These are phyloP conservation scores for Sporothrix protearum DNA, from an alignment of 2,329 filamentous ascomycete genomes.

Conservation along the genomic window DNA sequence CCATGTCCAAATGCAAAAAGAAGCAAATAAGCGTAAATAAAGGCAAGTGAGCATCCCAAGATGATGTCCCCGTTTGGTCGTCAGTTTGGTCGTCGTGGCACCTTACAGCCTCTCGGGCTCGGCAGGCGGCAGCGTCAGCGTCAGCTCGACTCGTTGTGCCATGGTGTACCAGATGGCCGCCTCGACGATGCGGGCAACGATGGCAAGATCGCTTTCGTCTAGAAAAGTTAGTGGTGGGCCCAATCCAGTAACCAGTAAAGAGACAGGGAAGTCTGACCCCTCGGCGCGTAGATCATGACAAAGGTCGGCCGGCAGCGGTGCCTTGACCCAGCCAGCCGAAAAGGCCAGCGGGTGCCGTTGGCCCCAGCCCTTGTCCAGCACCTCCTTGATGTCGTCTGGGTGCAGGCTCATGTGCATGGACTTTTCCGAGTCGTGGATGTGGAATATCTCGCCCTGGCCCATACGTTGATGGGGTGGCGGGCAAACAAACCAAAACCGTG, in stretches of 20 bases:
- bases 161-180: constrained; percentile 68
- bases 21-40: no score
- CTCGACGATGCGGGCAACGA: constrained; percentile 65
- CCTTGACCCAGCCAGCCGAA: constrained; percentile 57
- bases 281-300: constrained; percentile 77
- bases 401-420: constrained; percentile 78
- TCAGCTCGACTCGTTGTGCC: constrained; percentile 42
- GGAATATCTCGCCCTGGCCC: constrained; percentile 75
- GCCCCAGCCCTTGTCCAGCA: constrained; percentile 75
- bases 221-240: neutral
- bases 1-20: neutral
- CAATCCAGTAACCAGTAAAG: neutral
- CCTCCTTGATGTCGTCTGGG: constrained; percentile 68
- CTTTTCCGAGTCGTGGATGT: constrained; percentile 73
- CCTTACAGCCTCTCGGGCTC: neutral
- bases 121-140: constrained; percentile 19
- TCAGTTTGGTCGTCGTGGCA: no score
- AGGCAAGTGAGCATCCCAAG: no score
- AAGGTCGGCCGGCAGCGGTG: constrained; percentile 70
- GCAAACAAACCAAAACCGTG: constrained; percentile 75
- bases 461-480: constrained; percentile 60
- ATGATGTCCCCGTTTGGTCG: no score
- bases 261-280: constrained; percentile 40
- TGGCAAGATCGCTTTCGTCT: constrained; percentile 63
- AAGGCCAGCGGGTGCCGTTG: constrained; percentile 66